Percentiles rank a stretch among this genome's conserved stretches.
Conservation (phyloP, 306 rosid genomes). For the Rosa rugosa region DNA sequence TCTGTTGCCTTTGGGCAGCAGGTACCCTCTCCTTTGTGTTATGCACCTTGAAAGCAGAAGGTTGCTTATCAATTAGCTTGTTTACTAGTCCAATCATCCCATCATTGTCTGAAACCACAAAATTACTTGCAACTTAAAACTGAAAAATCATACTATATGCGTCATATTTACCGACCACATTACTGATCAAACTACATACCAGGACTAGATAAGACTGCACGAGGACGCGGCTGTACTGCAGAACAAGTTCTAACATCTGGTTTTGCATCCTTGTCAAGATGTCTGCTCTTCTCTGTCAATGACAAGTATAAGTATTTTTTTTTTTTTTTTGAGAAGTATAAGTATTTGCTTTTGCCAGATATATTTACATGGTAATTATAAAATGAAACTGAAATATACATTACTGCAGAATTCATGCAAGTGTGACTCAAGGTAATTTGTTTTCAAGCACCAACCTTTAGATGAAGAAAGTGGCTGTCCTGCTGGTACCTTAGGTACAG, state of each 20-base stretch:
- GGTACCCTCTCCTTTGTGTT: slow-evolving; percentile 16
- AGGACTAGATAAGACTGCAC: slow-evolving; percentile 69
- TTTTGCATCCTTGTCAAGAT: slow-evolving; percentile 21
- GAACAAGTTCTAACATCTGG: slow-evolving; percentile 25
- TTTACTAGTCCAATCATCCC: slow-evolving; percentile 48
- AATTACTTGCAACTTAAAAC: not conserved
- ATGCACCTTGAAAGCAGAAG: slow-evolving; percentile 20
- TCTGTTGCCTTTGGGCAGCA: slow-evolving; percentile 1
- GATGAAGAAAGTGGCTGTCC: slow-evolving; percentile 32
- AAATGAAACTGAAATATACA: not conserved
- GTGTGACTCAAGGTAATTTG: not conserved
- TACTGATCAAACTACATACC: slow-evolving; percentile 31
- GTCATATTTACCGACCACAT: not conserved
- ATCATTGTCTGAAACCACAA: slow-evolving; percentile 49
- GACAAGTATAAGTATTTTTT: slow-evolving; percentile 4
- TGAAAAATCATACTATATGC: not conserved
- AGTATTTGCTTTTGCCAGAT: not conserved
- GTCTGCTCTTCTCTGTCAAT: slow-evolving; percentile 32
- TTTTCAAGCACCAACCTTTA: slow-evolving; percentile 30
- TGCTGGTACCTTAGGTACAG: slow-evolving; percentile 22
- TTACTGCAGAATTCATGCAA: not conserved
- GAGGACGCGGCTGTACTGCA: slow-evolving; percentile 41
- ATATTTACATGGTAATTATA: not conserved
- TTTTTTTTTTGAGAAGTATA: no score
- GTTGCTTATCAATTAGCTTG: slow-evolving; percentile 21